These are phyloP conservation scores for Cladorrhinum samala DNA, from an alignment of 495 filamentous ascomycete species.

Conservation along the genomic window DNA sequence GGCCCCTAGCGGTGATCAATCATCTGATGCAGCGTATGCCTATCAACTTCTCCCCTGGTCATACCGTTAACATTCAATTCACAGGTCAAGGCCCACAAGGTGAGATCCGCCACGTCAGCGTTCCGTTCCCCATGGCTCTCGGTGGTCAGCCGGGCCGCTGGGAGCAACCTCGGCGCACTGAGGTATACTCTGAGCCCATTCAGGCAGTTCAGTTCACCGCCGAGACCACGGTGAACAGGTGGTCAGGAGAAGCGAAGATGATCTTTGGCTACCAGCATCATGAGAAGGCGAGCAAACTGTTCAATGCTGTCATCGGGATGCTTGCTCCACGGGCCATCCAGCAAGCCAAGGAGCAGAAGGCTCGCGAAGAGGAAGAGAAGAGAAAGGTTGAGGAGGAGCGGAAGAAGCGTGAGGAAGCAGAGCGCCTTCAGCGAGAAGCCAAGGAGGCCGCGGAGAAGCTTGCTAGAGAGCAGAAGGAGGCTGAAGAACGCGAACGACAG, in stretches of 20 bases:
- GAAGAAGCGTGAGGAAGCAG: constrained; percentile 49
- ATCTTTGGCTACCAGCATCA: constrained; percentile 63
- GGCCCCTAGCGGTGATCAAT: constrained; percentile 37
- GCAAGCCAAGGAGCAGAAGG: constrained; percentile 60
- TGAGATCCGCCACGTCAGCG: constrained; percentile 31
- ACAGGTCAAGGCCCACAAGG: constrained; percentile 30
- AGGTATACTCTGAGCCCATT: constrained; percentile 39
- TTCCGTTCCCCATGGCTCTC: constrained; percentile 23
- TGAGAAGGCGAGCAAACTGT: constrained; percentile 66
- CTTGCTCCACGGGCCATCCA: constrained; percentile 82
- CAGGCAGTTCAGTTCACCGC: constrained; percentile 66
- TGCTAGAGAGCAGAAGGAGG: constrained; percentile 48
- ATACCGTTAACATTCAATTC: constrained; percentile 40
- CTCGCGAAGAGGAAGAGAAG: constrained; percentile 50
- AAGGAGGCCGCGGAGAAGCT: constrained; percentile 57
- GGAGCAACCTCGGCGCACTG: constrained; percentile 31
- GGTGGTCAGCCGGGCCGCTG: constrained; percentile 29
- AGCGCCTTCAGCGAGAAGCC: constrained; percentile 48
- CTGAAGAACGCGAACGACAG: constrained; percentile 46
- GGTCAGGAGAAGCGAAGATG: constrained; percentile 87
- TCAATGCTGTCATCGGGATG: constrained; percentile 59
- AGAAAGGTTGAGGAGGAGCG: constrained; percentile 65
- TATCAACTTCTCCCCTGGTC: constrained; percentile 28
- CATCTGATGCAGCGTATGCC: constrained; percentile 32
- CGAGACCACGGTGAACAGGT: constrained; percentile 63